Evolutionary conservation across 2,329 filamentous ascomycete species (phyloP).

Genomic region (Drechslera avenae): DNA sequence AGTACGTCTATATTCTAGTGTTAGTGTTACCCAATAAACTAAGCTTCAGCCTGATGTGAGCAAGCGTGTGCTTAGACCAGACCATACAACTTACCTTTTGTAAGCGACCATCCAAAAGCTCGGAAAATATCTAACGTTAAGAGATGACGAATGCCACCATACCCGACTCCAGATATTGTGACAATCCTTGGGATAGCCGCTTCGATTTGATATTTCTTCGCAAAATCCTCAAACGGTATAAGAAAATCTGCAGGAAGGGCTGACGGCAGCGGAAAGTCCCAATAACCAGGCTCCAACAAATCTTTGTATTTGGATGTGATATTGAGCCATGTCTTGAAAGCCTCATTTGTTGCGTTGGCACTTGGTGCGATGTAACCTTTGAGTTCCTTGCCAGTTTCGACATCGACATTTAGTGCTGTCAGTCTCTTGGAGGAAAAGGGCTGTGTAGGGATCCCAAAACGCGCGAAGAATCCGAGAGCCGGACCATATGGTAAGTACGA

Average conservation of each 20-base stretch:
- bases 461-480: slow-evolving; percentile 53
- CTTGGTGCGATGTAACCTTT: slow-evolving; percentile 21
- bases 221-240: slow-evolving; percentile 56
- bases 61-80: too few species aligned
- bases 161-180: slow-evolving; percentile 25
- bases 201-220: slow-evolving; percentile 49
- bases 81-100: slow-evolving; percentile 1
- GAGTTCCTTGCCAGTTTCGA: slow-evolving; percentile 34
- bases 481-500: slow-evolving; percentile 51
- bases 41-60: too few species aligned
- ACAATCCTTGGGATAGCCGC: slow-evolving; percentile 25
- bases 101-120: slow-evolving; percentile 28
- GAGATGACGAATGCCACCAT: slow-evolving; percentile 23
- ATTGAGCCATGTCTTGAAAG: slow-evolving; percentile 23
- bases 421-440: slow-evolving; percentile 9
- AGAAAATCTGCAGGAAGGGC: slow-evolving; percentile 56
- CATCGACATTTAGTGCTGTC: slow-evolving; percentile 36
- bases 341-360: slow-evolving; percentile 19
- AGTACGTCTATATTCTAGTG: slow-evolving; percentile 5
- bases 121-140: slow-evolving; percentile 25
- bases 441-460: slow-evolving; percentile 47
- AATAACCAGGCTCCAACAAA: slow-evolving; percentile 27
- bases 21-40: background rate
- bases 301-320: slow-evolving; percentile 25
- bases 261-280: slow-evolving; percentile 38